Base-by-base conservation (phyloP, 192 early-diverging fungal species). In the Coemansia sp. region DNA sequence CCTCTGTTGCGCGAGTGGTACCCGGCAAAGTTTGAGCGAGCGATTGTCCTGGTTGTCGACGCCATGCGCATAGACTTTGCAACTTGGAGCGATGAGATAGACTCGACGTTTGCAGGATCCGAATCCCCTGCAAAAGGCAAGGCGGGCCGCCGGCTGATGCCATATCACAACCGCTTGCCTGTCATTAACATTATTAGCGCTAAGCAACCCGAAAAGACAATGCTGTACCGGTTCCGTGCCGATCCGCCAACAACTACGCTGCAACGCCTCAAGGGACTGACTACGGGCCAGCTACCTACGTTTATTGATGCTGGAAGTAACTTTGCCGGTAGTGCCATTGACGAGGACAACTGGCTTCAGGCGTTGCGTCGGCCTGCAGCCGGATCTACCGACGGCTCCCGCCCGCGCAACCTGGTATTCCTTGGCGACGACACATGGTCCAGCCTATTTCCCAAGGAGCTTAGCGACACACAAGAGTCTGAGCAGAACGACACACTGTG, bases 341-440 rank as follows among this genome's bases (percentile, higher is more conserved):
- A 82, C 56, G 87, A 91, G 53, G 91, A 93, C 63, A 93, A 88
- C 71, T 91, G 88, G 87, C 63, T 93, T 5, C 66, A 81, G 54
- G 86, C 90, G 19, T 58, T 87, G 59, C 62, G 74, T 61, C 1
- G 62, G 62, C 54, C 56, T 42, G 32, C 57, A n/a, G 10, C 57
- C 43, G 14, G 41, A 27, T n/a, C n/a, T n/a, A 37, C 26, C 11
- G 9, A n/a, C 11, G 6, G 15, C 9, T 18, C 24, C 5, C 65
- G 62, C 15, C 70, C 74, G 4, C 82, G 82, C 40, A 83, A 83
- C 12, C 64, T 91, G 9, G 82, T 86, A 19, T 93, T 94, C 54
- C 88, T 93, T 80, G 95, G 95, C 52, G 95, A 98, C 69, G 94
- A 98, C 56, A 98, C 95, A 0, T 99, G 97, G 97, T 85, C 86